Percentiles rank a stretch among this genome's conserved stretches.
These are phyloP conservation scores for Termitomyces bulborhizus DNA, from an alignment of 768 basidiomycete species.

Conservation along the genomic window DNA sequence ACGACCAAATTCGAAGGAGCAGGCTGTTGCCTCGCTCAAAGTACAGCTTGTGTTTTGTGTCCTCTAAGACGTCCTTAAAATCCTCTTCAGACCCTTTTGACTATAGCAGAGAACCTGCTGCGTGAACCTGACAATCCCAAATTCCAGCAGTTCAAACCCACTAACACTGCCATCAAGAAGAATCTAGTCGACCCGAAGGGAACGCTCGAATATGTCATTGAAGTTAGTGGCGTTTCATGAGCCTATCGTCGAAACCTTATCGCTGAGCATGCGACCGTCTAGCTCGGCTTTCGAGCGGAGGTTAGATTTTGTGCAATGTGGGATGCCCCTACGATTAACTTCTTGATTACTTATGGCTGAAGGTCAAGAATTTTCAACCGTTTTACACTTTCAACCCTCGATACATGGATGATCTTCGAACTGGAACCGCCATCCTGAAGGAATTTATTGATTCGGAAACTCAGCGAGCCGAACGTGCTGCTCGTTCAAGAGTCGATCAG, in stretches of 20 bases:
- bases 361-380: conserved; percentile 73
- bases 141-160: conserved; percentile 70
- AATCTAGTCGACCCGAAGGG: conserved; percentile 68
- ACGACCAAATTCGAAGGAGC: conserved; percentile 59
- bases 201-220: conserved; percentile 74
- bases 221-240: conserved; percentile 37
- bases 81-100: conserved; percentile 51
- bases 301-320: conserved; percentile 25
- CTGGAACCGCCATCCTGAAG: conserved; percentile 59
- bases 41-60: conserved; percentile 29
- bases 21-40: conserved; percentile 58
- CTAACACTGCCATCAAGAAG: conserved; percentile 61
- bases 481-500: conserved; percentile 44
- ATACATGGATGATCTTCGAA: conserved; percentile 46
- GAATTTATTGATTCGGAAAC: conserved; percentile 54
- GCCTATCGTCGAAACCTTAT: background rate
- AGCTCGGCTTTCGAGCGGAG: conserved; percentile 74
- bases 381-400: conserved; percentile 57
- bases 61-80: conserved; percentile 14
- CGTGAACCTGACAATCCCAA: conserved; percentile 68
- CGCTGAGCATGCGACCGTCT: conserved; percentile 10
- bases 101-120: conserved; percentile 67
- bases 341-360: background rate
- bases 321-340: background rate
- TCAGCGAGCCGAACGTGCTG: conserved; percentile 41